Evolutionary conservation across 2,329 filamentous ascomycete species (phyloP).

Genomic region (Fusarium sp.): DNA sequence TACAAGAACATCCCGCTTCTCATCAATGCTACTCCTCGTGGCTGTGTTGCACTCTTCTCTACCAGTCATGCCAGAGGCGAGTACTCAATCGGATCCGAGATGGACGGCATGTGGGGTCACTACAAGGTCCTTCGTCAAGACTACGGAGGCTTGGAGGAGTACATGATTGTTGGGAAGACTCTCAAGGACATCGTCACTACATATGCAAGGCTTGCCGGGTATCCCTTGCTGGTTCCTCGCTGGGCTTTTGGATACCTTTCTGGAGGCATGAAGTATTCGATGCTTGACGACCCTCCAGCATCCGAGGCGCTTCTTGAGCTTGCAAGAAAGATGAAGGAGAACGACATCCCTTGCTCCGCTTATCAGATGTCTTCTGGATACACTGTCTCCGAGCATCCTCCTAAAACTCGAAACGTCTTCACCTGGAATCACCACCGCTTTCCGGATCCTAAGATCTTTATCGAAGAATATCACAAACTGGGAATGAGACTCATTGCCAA

Average conservation of each 20-base stretch:
- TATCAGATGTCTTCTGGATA: constrained; percentile 82
- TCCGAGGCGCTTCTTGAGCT: constrained; percentile 71
- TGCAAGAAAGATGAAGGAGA: constrained; percentile 68
- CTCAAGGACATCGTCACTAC: constrained; percentile 73
- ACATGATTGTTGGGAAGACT: constrained; percentile 74
- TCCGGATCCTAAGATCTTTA: constrained; percentile 73
- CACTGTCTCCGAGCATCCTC: constrained; percentile 73
- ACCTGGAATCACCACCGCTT: constrained; percentile 79
- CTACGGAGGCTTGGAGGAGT: constrained; percentile 78
- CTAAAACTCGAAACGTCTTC: constrained; percentile 77
- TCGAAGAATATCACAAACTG: constrained; percentile 69
- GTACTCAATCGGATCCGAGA: constrained; percentile 76
- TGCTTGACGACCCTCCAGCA: constrained; percentile 63
- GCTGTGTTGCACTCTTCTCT: constrained; percentile 76
- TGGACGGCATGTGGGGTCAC: constrained; percentile 80
- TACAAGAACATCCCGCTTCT: constrained; percentile 82
- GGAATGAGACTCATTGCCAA: constrained; percentile 78
- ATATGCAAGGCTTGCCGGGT: constrained; percentile 76
- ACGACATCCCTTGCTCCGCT: constrained; percentile 77
- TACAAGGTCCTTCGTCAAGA: constrained; percentile 82
- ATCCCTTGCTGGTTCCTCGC: constrained; percentile 74
- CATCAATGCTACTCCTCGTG: constrained; percentile 73
- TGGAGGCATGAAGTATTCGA: constrained; percentile 68
- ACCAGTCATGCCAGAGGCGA: constrained; percentile 72
- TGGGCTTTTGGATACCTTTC: constrained; percentile 81